Evolutionary conservation across 2,329 filamentous ascomycete genomes (phyloP).

Genomic region (Exophiala dermatitidis): DNA sequence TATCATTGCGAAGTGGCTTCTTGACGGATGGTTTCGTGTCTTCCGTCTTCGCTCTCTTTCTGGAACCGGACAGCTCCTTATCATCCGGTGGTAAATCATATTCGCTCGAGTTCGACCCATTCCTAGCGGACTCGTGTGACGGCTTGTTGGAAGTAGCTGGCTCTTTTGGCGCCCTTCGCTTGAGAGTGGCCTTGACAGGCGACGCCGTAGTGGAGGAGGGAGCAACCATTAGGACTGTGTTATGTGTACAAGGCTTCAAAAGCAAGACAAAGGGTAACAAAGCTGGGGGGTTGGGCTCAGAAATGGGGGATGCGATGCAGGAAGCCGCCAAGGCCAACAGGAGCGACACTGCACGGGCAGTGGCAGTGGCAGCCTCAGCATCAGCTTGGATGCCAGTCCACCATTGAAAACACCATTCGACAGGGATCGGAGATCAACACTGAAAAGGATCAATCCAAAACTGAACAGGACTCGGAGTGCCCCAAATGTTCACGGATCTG

Average conservation of each 20-base stretch:
- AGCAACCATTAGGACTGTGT: not conserved
- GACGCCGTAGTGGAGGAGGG: not conserved
- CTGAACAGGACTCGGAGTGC: no score
- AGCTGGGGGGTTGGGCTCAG: not conserved
- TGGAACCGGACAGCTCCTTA: not conserved
- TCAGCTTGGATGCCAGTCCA: no score
- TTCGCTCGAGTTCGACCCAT: not conserved
- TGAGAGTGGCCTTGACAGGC: slow-evolving; percentile 5
- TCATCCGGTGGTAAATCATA: slow-evolving; percentile 12
- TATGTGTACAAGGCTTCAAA: not conserved
- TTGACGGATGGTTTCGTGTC: not conserved
- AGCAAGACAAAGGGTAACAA: not conserved
- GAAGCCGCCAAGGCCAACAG: not conserved
- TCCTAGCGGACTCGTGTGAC: not conserved
- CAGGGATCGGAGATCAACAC: not conserved
- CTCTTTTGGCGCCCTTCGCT: slow-evolving; percentile 8
- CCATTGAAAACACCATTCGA: not conserved
- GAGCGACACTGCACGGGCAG: not conserved
- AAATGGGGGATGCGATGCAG: not conserved
- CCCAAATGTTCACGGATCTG: not conserved
- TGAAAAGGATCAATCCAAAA: no score
- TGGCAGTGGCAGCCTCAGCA: no score
- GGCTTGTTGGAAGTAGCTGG: not conserved
- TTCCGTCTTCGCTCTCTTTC: slow-evolving; percentile 13
- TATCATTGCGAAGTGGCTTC: not conserved